phyloP scores from a whole-genome alignment of 208 protist genomes.

The Leishmania arabica region DNA sequence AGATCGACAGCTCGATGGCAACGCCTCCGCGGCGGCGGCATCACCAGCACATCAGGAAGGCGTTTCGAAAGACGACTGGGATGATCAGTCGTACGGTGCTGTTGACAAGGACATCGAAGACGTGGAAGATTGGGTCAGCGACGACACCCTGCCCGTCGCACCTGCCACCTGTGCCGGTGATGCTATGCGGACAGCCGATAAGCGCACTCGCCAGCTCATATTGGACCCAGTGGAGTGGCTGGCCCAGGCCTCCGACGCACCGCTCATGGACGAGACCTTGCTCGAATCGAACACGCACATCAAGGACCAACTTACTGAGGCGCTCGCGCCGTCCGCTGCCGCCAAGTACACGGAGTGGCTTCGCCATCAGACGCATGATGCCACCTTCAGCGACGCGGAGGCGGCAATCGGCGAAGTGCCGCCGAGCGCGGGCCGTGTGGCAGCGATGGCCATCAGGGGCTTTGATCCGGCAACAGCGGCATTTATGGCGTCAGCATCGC shows the following conservation, averaged over 20 bases:
- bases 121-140: neutral
- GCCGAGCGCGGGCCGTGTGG: neutral
- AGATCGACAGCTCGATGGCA: neutral
- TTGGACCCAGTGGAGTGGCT: constrained; percentile 64
- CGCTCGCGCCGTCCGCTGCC: neutral
- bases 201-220: constrained; percentile 25
- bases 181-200: neutral
- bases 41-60: neutral
- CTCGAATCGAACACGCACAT: constrained; percentile 20
- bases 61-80: neutral
- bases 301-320: constrained; percentile 8
- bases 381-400: neutral
- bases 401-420: neutral
- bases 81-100: neutral
- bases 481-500: constrained; percentile 3
- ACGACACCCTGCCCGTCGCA: neutral
- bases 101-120: neutral
- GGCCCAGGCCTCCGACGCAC: constrained; percentile 35
- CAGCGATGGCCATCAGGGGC: neutral
- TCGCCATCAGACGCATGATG: neutral
- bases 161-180: neutral
- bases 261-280: constrained; percentile 42
- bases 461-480: constrained; percentile 6
- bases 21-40: neutral
- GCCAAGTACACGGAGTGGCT: neutral